Evolutionary conservation across 2,329 filamentous ascomycete species (phyloP).

Genomic region (Cladosporium austrohemisphaericum): DNA sequence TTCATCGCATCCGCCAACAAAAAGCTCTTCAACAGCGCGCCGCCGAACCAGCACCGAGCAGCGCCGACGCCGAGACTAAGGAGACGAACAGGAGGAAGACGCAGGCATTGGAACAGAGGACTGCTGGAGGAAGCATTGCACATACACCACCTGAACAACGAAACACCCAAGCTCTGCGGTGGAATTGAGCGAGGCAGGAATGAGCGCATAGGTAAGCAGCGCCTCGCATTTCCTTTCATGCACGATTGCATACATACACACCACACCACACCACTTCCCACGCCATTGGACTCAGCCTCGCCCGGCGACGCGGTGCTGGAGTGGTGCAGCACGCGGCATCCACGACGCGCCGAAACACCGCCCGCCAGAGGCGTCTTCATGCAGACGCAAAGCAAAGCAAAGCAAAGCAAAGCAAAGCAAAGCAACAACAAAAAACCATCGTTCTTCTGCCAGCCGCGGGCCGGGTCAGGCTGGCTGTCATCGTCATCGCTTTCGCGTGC

Average conservation of each 20-base stretch:
- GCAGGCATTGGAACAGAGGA: too few species aligned
- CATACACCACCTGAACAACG: too few species aligned
- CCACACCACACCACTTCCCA: background rate
- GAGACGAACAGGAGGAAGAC: conserved; percentile 4
- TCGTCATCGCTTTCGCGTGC: conserved; percentile 2
- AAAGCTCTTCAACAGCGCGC: background rate
- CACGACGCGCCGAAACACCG: too few species aligned
- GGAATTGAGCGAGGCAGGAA: conserved; percentile 6
- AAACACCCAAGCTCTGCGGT: conserved; percentile 1
- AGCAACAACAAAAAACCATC: background rate
- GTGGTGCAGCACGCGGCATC: background rate
- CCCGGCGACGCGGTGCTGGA: background rate
- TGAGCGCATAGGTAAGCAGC: conserved; percentile 14
- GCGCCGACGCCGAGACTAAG: conserved; percentile 4
- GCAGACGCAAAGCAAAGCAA: background rate
- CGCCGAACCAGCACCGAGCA: conserved; percentile 7
- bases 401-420: background rate
- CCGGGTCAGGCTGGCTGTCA: too few species aligned
- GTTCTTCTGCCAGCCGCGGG: background rate
- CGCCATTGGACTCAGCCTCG: conserved; percentile 9
- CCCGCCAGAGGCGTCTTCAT: too few species aligned
- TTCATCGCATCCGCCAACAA: too few species aligned
- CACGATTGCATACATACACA: background rate
- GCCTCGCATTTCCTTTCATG: background rate
- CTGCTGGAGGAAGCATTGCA: too few species aligned